phyloP scores from a whole-genome alignment of 345 rosid genomes.

The Clarkia xantiana region DNA sequence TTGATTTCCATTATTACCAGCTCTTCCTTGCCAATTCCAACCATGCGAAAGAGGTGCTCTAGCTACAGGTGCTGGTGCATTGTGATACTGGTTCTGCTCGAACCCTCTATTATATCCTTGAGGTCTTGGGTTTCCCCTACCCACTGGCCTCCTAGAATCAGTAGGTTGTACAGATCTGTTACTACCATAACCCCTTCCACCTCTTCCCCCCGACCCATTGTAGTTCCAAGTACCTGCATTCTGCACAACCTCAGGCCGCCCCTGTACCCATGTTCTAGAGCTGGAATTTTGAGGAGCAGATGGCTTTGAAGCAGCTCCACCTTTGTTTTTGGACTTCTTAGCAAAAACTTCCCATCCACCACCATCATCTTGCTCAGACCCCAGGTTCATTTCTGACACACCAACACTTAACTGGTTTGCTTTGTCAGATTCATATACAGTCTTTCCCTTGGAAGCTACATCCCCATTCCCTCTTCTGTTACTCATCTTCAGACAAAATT shows the following conservation, averaged over 20 bases:
- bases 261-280: slow-evolving; percentile 24
- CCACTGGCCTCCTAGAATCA: slow-evolving; percentile 26
- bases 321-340: slow-evolving; percentile 43
- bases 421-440: slow-evolving; percentile 20
- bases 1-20: slow-evolving; percentile 24
- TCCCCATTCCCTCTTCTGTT: slow-evolving; percentile 30
- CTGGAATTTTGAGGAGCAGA: slow-evolving; percentile 26
- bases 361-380: slow-evolving; percentile 32
- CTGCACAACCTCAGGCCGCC: slow-evolving; percentile 18
- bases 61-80: slow-evolving; percentile 22
- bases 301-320: slow-evolving; percentile 33
- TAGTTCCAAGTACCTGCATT: slow-evolving; percentile 21
- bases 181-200: slow-evolving; percentile 32
- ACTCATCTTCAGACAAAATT: slow-evolving; percentile 26
- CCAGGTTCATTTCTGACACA: slow-evolving; percentile 28
- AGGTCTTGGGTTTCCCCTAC: slow-evolving; percentile 35
- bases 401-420: slow-evolving; percentile 34
- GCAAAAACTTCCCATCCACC: slow-evolving; percentile 54
- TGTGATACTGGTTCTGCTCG: slow-evolving; percentile 15
- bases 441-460: slow-evolving; percentile 30
- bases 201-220: slow-evolving; percentile 15
- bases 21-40: slow-evolving; percentile 73
- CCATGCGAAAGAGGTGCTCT: slow-evolving; percentile 65
- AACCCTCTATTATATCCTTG: slow-evolving; percentile 15
- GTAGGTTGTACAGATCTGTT: slow-evolving; percentile 25